Percentiles rank a stretch among this genome's conserved stretches.
phyloP scores from a whole-genome alignment of 176 grass and related monocot species.

The maize (Zea mays) region DNA sequence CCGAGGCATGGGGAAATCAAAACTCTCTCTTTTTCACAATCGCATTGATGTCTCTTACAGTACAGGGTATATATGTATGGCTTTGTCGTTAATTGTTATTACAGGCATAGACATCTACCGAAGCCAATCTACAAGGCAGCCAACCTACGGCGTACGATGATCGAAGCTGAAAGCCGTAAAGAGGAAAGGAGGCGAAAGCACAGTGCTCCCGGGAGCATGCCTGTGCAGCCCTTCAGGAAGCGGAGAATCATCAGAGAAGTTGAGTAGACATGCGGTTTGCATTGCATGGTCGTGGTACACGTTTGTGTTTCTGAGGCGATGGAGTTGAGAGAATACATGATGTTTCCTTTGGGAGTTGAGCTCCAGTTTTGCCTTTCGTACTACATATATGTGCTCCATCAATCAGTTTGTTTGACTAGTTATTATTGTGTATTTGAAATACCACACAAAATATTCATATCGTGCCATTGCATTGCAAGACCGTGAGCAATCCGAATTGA shows the following conservation, averaged over 20 bases:
- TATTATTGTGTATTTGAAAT: neutral
- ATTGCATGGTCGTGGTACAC: neutral
- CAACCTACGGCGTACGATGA: conserved; percentile 64
- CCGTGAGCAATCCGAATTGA: neutral
- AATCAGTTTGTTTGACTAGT: neutral
- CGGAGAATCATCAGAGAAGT: conserved; percentile 91
- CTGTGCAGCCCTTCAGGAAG: conserved; percentile 76
- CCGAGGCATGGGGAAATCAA: neutral
- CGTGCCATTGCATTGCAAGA: neutral
- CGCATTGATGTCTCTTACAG: no score
- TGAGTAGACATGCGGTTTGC: conserved; percentile 41
- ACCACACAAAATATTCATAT: neutral
- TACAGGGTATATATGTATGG: no score
- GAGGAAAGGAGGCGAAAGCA: conserved; percentile 64
- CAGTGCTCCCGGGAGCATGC: conserved; percentile 73
- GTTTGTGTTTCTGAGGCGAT: neutral
- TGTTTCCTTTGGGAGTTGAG: neutral
- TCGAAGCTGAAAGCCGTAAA: conserved; percentile 74
- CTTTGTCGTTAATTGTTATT: conserved; percentile 16
- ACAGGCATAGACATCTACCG: conserved; percentile 85
- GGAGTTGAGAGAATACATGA: neutral
- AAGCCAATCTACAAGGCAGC: conserved; percentile 85
- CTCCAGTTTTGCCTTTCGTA: neutral
- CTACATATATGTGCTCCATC: neutral
- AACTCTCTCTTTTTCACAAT: no score